Base-by-base conservation (phyloP, 305 asterid genomes). In the Withania somnifera region DNA sequence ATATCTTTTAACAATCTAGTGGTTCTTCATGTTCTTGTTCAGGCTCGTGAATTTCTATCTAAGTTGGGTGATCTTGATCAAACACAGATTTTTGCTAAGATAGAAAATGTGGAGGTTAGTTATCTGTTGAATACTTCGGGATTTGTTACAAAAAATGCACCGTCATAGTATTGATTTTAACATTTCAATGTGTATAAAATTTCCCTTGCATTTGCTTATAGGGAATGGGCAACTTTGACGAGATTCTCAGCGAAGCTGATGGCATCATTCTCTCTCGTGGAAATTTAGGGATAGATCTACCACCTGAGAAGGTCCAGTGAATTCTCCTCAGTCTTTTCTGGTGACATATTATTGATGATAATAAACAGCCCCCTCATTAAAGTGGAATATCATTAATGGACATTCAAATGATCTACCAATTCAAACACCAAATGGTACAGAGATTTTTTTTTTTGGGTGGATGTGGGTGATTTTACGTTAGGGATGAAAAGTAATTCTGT, bases 241-340 rank as follows among this genome's bases (percentile, higher is more conserved):
- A 93, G 88, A 93, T 94, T 81, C 94, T 94, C 5, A 84, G 81
- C 86, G 98, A 91, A 87, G 98, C 98, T 40, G 96, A 94, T 67
- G 98, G 94, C 85, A 91, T 94, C 86, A 94, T 94, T 84, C 90
- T 94, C 58, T 91, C 96, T 78, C 98, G 98, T 78, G 98, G 98
- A 84, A 93, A 93, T 84, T 90, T 94, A 38, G 97, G 98, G 71
- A 94, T 94, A 19, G 98, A 94, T 89, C 95, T 94, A 20, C 98
- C 98, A 66, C 96, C 97, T 13, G 98, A 94, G 87, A 94, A 94
- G 97, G 98, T 94, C 77, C 28, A 81, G 19, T 40, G 19, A 19
- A n/a, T 17, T 76, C 36, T 63, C 56, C 26, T 60, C 2, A 30
- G 15, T 40, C 26, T 15, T 54, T 63, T 63, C 71, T 22, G 10